Base-by-base conservation (phyloP, 768 basidiomycete genomes). In the Solioccasus polychromus region DNA sequence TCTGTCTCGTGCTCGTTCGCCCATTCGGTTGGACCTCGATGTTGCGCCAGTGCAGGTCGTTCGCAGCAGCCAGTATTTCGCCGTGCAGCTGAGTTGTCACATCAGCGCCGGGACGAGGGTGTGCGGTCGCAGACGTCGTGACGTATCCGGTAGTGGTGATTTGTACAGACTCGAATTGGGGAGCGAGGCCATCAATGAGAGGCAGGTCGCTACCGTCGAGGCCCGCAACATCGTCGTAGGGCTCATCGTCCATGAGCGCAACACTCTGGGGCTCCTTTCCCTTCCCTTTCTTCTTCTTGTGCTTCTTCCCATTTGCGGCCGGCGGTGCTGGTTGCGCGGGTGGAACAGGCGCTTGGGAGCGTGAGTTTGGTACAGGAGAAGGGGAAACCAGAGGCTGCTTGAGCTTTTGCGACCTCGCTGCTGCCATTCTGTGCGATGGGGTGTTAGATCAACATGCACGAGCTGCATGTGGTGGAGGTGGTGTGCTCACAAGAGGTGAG, bases 11-110 rank as follows among this genome's bases (percentile, higher is more conserved):
- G 39, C 69, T 54, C 39, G 52, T 41, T 19, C 63, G 60, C 5
- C 58, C 50, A 24, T 56, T 54, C 19, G 56, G 35, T 57, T 62
- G 67, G 18, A 59, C 44, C 15, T 66, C 66, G 32, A 68, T 54
- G 15, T 55, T 62, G 40, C 73, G 74, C 58, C 76, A 71, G 54
- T 80, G 80, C 31, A 84, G 65, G 58, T 86, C 82, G 59, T 78
- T 75, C 32, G 78, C 80, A 26, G 79, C 78, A 37, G 75, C 75
- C 32, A 82, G 61, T 26, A 85, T 69, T 60, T 84, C 83, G 28
- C 75, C 77, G 50, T 82, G 81, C 12, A 80, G 68, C 39, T 68
- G 60, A 14, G 67, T 62, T 17, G 67, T 63, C 15, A 67, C 50
- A 20, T 55, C 50, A 26, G 58, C 46, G 35, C 70, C 68, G 26